Base-by-base conservation (phyloP, 2,329 filamentous ascomycete species). In the Ceratocystis diversiconidia region DNA sequence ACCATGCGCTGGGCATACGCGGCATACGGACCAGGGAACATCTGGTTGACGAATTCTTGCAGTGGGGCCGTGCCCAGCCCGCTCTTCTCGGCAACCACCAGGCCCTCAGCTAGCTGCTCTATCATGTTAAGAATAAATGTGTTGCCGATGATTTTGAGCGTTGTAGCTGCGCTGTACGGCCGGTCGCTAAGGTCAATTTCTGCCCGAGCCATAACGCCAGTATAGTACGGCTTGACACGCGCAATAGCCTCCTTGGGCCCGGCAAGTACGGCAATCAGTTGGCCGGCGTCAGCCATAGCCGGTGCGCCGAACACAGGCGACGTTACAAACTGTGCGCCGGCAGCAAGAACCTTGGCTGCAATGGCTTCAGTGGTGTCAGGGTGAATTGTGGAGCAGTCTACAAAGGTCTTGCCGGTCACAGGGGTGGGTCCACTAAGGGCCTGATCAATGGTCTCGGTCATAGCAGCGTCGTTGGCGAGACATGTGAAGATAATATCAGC, bases 361-460 rank as follows among this genome's bases (percentile, higher is more conserved):
- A 90, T 75, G 30, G 79, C 79, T 68, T 89, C 82, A 1, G 88
- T 89, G 3, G 88, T 90, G 65, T 92, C 87, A 0, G 92, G 91
- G 74, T 94, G 88, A 44, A 96, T 83, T 30, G 91, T 96, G 2
- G 89, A 94, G 79, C 88, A 92, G 72, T 96, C 91, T 41, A 95
- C 82, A 70, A 96, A 86, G 17, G 94, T 78, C 76, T 95, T 96
- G 68, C 84, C 85, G 32, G 79, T 79, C 19, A 89, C 76, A 66
- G 84, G 76, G 32, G 60, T 65, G 19, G 76, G 72, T 28, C 52
- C 52, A 61, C 81, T 71, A 2, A 90, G 76, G 36, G 87, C 81
- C 2, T 79, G 73, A 52, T 79, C 74, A 67, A 90, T 80, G 22
- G 84, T 83, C 3, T 80, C 76, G 66, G 84, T 80, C 55, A 95